Percentiles rank a stretch among this genome's conserved stretches.
Conservation (phyloP, 306 rosid genomes). For the Castanea mollissima region DNA sequence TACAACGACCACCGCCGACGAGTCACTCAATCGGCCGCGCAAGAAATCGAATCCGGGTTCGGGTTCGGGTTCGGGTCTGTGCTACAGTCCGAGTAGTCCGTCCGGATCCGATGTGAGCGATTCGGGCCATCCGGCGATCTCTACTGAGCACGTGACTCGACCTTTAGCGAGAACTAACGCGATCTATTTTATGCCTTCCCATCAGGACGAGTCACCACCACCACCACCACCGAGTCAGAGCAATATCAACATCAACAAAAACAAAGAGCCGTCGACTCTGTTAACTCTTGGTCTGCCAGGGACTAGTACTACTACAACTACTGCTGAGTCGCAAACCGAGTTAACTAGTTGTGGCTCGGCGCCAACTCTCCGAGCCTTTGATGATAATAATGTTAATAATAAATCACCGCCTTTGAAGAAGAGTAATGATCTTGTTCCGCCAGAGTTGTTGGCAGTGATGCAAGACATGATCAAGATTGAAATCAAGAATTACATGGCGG, state of each 20-base stretch:
- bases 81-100: conserved; percentile 27
- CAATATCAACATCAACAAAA: not conserved
- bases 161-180: conserved; percentile 7
- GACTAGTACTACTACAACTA: not conserved
- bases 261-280: conserved; percentile 38
- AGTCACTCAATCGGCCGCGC: not conserved
- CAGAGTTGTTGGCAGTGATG: conserved; percentile 37
- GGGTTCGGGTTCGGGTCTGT: conserved; percentile 7
- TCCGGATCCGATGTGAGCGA: conserved; percentile 53
- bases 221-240: conserved; percentile 5
- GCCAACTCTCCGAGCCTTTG: not conserved
- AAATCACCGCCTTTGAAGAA: not conserved
- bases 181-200: not conserved
- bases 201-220: conserved; percentile 11
- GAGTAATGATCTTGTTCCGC: conserved; percentile 20
- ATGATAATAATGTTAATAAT: not conserved
- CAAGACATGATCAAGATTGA: conserved; percentile 48
- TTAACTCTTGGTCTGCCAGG: conserved; percentile 43
- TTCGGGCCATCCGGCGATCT: conserved; percentile 12
- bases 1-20: conserved; percentile 16
- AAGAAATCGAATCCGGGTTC: conserved; percentile 19
- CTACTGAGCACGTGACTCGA: not conserved
- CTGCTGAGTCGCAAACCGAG: not conserved
- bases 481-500: conserved; percentile 45
- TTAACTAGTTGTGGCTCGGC: not conserved